Evolutionary conservation across 2,329 filamentous ascomycete genomes (phyloP).

Genomic region (Dactylonectria macrodidyma): DNA sequence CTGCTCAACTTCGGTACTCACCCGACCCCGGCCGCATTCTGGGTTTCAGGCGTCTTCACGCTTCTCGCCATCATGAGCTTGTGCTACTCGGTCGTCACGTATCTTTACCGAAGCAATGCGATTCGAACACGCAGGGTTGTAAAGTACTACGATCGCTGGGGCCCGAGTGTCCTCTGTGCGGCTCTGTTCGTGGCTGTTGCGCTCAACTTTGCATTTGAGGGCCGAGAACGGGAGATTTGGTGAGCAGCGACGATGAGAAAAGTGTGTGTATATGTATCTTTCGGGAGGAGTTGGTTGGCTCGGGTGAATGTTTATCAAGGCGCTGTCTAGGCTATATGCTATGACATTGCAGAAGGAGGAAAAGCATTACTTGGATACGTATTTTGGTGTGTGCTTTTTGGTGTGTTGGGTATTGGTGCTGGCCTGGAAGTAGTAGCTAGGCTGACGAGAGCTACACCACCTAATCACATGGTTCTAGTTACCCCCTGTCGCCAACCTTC

Average conservation of each 20-base stretch:
- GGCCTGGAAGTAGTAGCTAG: constrained; percentile 18
- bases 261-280: constrained; percentile 25
- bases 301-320: constrained; percentile 6
- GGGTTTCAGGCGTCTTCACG: constrained; percentile 84
- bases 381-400: background rate
- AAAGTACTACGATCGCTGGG: constrained; percentile 91
- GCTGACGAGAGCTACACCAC: constrained; percentile 19
- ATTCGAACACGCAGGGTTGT: constrained; percentile 89
- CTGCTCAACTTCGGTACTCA: constrained; percentile 84
- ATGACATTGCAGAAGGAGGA: constrained; percentile 26
- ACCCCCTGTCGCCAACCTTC: background rate
- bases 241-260: constrained; percentile 43
- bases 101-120: constrained; percentile 88
- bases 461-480: background rate
- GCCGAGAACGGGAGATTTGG: constrained; percentile 73
- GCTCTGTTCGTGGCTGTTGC: constrained; percentile 81
- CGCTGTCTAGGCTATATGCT: constrained; percentile 9
- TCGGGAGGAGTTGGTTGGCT: constrained; percentile 27
- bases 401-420: constrained; percentile 12
- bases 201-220: constrained; percentile 85
- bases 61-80: constrained; percentile 83
- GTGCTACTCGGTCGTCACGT: constrained; percentile 87
- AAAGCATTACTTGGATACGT: background rate
- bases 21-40: constrained; percentile 71
- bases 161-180: constrained; percentile 82